Evolutionary conservation across 2,329 filamentous ascomycete species (phyloP).

Genomic region (Beauveria sp.): DNA sequence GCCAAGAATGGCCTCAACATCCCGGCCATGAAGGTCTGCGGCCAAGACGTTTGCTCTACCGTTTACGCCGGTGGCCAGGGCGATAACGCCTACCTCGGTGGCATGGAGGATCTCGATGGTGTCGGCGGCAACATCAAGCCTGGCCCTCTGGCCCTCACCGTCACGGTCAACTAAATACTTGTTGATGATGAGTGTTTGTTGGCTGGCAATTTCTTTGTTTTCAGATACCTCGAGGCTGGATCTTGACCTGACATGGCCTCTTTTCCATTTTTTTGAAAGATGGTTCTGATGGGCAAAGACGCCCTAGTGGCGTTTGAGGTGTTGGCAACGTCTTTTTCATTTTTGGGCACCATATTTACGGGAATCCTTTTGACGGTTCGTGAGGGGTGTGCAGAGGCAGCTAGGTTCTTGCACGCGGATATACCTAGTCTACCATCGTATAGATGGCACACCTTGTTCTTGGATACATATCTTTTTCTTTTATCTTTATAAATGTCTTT

Average conservation of each 20-base stretch:
- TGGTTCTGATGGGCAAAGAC: conserved; percentile 4
- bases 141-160: conserved; percentile 21
- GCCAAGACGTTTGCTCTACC: conserved; percentile 33
- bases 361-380: background rate
- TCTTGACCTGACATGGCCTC: conserved; percentile 1
- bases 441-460: conserved; percentile 10
- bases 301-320: conserved; percentile 12
- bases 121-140: conserved; percentile 32
- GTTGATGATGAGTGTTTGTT: background rate
- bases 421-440: background rate
- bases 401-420: background rate
- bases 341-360: conserved; percentile 2
- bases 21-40: conserved; percentile 31
- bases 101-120: conserved; percentile 31
- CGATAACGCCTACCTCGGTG: conserved; percentile 30
- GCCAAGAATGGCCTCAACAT: conserved; percentile 24
- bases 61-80: conserved; percentile 29
- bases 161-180: conserved; percentile 24
- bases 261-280: background rate
- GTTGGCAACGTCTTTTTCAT: background rate
- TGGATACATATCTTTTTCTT: conserved; percentile 11
- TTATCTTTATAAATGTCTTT: background rate
- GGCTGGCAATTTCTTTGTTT: background rate
- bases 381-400: conserved; percentile 4
- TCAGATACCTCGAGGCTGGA: conserved; percentile 10